phyloP scores from a whole-genome alignment of 345 rosid species.

The Crucihimalaya himalaica region DNA sequence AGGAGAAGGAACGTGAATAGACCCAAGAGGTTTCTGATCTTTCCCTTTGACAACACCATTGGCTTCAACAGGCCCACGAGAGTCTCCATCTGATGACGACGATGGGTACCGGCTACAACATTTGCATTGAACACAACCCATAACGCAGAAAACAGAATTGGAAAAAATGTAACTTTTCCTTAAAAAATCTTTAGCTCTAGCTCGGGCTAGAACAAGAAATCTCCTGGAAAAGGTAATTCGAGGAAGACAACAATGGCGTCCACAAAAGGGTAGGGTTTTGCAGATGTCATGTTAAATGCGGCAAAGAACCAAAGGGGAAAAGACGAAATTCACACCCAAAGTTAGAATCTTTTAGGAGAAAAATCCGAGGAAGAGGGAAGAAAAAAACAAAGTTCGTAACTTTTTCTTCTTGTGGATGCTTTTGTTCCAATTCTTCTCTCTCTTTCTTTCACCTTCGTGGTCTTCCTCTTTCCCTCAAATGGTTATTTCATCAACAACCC shows the following conservation, averaged over 20 bases:
- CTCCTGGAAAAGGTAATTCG: constrained; percentile 18
- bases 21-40: constrained; percentile 62
- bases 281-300: constrained; percentile 32
- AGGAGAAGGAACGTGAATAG: constrained; percentile 63
- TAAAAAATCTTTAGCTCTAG: constrained; percentile 1
- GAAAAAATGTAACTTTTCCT: constrained; percentile 13
- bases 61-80: constrained; percentile 38
- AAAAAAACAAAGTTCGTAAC: constrained; percentile 13
- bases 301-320: background rate
- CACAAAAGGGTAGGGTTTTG: constrained; percentile 24
- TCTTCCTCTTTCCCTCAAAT: constrained; percentile 20
- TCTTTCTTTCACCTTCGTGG: background rate
- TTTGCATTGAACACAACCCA: constrained; percentile 95
- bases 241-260: constrained; percentile 39
- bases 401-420: background rate
- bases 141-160: constrained; percentile 31
- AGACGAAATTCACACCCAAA: constrained; percentile 30
- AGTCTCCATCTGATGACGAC: constrained; percentile 62
- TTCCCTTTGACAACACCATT: constrained; percentile 37
- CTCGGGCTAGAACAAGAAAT: constrained; percentile 10
- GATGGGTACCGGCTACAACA: constrained; percentile 68
- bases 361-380: constrained; percentile 20
- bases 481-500: constrained; percentile 35
- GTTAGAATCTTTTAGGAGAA: constrained; percentile 27
- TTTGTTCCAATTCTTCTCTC: constrained; percentile 20